A percentile compares a stretch with the other conserved stretches of the same genome.
Evolutionary conservation across 2,329 filamentous ascomycete genomes (phyloP).

Genomic region (Chaetothyriales sp.): DNA sequence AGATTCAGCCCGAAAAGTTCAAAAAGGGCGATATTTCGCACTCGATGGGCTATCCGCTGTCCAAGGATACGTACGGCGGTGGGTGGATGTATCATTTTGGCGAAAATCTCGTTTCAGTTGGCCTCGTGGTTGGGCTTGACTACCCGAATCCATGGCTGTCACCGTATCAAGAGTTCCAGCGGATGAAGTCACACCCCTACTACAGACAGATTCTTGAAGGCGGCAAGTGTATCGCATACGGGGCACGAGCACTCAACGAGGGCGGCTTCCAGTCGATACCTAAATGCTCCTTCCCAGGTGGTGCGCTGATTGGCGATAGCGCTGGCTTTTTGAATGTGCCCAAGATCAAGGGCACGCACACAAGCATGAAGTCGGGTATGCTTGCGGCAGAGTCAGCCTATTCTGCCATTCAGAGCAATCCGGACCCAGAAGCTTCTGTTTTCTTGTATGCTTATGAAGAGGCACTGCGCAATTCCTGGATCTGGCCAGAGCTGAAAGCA

Average conservation of each 20-base stretch:
- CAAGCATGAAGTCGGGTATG: slow-evolving; percentile 95
- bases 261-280: slow-evolving; percentile 96
- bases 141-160: slow-evolving; percentile 95
- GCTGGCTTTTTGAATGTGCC: slow-evolving; percentile 95
- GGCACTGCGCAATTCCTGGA: slow-evolving; percentile 63
- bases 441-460: slow-evolving; percentile 95
- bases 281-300: slow-evolving; percentile 90
- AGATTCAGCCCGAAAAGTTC: slow-evolving; percentile 85
- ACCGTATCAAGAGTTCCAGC: slow-evolving; percentile 92
- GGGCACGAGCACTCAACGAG: slow-evolving; percentile 77
- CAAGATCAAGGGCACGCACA: slow-evolving; percentile 97
- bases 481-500: slow-evolving; percentile 88
- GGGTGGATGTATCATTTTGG: slow-evolving; percentile 99
- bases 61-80: slow-evolving; percentile 81
- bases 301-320: slow-evolving; percentile 87
- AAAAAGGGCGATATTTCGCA: slow-evolving; percentile 71
- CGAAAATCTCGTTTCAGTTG: slow-evolving; percentile 85
- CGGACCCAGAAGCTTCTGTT: slow-evolving; percentile 48
- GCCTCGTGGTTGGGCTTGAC: slow-evolving; percentile 82
- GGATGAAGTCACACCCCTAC: slow-evolving; percentile 93
- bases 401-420: slow-evolving; percentile 46
- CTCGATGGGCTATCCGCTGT: slow-evolving; percentile 82
- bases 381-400: slow-evolving; percentile 84
- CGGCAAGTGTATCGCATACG: slow-evolving; percentile 95
- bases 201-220: slow-evolving; percentile 79